A percentile compares a stretch with the other conserved stretches of the same genome.
Conservation (phyloP, 2,329 filamentous ascomycete species). For the Lasiodiplodia sp. region DNA sequence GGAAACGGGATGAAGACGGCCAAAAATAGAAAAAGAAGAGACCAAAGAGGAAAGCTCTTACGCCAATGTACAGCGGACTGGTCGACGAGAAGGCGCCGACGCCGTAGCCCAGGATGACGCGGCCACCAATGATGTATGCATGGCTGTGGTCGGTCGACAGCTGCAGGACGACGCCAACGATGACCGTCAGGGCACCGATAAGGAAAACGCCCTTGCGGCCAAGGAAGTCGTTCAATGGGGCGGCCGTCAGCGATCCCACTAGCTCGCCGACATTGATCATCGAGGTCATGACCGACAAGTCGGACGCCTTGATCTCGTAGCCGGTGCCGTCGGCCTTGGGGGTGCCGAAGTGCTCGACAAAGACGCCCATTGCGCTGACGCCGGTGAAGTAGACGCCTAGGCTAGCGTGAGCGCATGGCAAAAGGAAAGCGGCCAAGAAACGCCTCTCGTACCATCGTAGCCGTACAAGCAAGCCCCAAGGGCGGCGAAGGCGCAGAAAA, state of each 20-base stretch:
- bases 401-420: background rate
- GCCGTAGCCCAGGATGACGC: constrained; percentile 40
- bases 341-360: constrained; percentile 45
- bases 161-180: constrained; percentile 34
- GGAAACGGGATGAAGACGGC: background rate
- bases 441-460: constrained; percentile 36
- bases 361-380: constrained; percentile 40
- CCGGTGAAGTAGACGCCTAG: constrained; percentile 47
- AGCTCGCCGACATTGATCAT: constrained; percentile 53
- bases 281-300: constrained; percentile 46
- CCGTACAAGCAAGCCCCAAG: constrained; percentile 50
- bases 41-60: background rate
- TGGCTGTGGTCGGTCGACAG: constrained; percentile 24
- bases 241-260: constrained; percentile 45
- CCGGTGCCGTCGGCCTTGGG: constrained; percentile 37
- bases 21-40: background rate
- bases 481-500: constrained; percentile 48
- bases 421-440: background rate
- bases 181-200: constrained; percentile 38
- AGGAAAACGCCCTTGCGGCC: constrained; percentile 47
- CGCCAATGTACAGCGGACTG: constrained; percentile 49
- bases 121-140: constrained; percentile 27
- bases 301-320: constrained; percentile 39
- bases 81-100: constrained; percentile 51
- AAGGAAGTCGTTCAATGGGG: constrained; percentile 47